Conservation (phyloP, 2,329 filamentous ascomycete species). For the Parascedosporium putredinis region DNA sequence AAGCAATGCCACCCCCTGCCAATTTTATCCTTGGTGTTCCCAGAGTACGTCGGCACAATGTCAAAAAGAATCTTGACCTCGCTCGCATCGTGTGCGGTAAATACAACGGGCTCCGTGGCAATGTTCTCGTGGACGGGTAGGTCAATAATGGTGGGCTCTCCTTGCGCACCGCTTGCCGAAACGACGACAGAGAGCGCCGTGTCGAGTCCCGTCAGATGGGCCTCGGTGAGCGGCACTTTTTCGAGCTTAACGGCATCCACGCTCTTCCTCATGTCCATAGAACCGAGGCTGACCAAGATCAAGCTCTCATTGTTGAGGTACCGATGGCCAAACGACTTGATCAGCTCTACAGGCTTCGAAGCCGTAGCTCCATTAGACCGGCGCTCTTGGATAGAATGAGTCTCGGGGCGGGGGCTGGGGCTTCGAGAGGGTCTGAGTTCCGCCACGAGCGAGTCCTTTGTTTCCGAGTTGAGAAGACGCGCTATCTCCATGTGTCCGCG, state of each 20-base stretch:
- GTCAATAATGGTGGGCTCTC: conserved; percentile 83
- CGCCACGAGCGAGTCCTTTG: conserved; percentile 16
- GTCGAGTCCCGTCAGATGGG: conserved; percentile 86
- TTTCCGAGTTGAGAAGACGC: conserved; percentile 40
- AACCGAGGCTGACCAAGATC: conserved; percentile 84
- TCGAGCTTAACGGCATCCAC: conserved; percentile 76
- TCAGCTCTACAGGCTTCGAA: conserved; percentile 55
- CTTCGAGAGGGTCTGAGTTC: conserved; percentile 13
- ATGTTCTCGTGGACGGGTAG: conserved; percentile 90
- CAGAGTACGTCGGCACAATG: conserved; percentile 89
- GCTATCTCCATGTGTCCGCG: conserved; percentile 81
- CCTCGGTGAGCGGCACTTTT: conserved; percentile 74
- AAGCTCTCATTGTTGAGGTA: conserved; percentile 85
- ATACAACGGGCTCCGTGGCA: conserved; percentile 84
- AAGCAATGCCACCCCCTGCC: conserved; percentile 82
- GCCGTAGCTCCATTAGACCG: conserved; percentile 41
- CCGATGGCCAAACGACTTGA: conserved; percentile 93
- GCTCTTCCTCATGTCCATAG: conserved; percentile 84
- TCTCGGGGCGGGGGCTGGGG: conserved; percentile 27
- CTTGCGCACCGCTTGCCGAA: conserved; percentile 72
- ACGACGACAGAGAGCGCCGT: conserved; percentile 88
- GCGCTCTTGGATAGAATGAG: conserved; percentile 51
- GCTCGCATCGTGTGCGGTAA: conserved; percentile 64
- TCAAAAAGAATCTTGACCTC: conserved; percentile 90
- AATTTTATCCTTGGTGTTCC: conserved; percentile 70